Conservation (phyloP, 768 basidiomycete species). For the Auricularia sp. region DNA sequence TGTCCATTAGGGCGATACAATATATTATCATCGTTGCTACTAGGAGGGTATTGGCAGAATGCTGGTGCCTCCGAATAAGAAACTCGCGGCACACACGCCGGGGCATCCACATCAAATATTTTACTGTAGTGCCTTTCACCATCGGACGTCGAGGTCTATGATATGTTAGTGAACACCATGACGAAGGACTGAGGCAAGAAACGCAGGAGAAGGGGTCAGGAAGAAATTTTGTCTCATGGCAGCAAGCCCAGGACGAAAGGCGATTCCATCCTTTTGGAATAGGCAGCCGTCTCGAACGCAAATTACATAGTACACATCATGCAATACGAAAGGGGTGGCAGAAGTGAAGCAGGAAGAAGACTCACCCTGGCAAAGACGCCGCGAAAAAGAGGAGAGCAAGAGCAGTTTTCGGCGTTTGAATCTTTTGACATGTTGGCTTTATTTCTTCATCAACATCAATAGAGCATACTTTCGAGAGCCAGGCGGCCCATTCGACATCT, state of each 20-base stretch:
- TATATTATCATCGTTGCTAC: too few species aligned
- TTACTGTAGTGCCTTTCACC: background rate
- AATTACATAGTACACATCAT: constrained; percentile 1
- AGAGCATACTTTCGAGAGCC: too few species aligned
- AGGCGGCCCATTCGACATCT: too few species aligned
- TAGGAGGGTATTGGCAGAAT: background rate
- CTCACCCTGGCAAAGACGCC: too few species aligned
- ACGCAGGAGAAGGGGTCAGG: background rate
- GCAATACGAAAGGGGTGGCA: background rate
- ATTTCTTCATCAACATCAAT: too few species aligned
- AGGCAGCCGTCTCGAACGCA: background rate
- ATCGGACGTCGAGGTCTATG: background rate
- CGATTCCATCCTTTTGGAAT: background rate
- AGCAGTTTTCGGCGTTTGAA: too few species aligned
- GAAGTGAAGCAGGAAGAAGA: too few species aligned
- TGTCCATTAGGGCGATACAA: too few species aligned
- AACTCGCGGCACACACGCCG: background rate
- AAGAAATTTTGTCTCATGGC: background rate
- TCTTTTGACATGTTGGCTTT: too few species aligned
- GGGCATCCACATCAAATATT: background rate
- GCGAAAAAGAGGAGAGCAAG: too few species aligned
- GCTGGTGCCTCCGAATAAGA: background rate
- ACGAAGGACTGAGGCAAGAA: background rate
- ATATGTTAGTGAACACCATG: background rate
- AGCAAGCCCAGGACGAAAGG: background rate